Conservation (phyloP, 2,329 filamentous ascomycete species). For the Bipolaris zeicola region DNA sequence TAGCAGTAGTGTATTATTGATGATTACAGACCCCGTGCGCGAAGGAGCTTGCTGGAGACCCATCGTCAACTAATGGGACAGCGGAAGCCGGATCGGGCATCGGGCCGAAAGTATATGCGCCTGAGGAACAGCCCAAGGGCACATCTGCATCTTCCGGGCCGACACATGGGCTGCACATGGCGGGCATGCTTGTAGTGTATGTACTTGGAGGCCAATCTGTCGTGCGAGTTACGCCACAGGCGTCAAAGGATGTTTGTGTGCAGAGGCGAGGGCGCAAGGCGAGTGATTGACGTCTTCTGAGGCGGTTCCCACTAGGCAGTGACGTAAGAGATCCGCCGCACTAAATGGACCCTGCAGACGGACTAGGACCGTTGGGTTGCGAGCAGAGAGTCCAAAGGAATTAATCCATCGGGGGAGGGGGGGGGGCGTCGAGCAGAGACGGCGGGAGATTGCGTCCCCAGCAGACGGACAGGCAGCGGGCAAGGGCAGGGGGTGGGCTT, state of each 20-base stretch:
- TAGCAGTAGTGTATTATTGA: neutral
- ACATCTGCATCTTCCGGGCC: neutral
- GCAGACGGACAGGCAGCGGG: no score
- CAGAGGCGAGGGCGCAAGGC: neutral
- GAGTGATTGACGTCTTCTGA: constrained; percentile 19
- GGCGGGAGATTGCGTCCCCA: constrained; percentile 3
- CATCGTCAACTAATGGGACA: neutral
- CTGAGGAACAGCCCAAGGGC: neutral
- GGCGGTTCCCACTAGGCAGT: constrained; percentile 14
- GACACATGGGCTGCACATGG: constrained; percentile 15
- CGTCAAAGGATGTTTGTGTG: constrained; percentile 30
- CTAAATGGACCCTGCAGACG: constrained; percentile 21
- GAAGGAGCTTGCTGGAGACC: neutral
- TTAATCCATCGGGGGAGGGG: neutral
- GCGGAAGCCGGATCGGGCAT: neutral
- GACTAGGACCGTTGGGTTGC: constrained; percentile 15
- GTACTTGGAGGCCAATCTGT: neutral
- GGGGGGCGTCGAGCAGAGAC: constrained; percentile 5
- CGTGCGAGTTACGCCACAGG: constrained; percentile 16
- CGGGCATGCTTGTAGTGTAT: constrained; percentile 19
- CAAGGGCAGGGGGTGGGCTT: neutral
- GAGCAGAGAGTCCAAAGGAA: neutral
- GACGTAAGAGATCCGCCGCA: constrained; percentile 28
- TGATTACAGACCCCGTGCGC: neutral
- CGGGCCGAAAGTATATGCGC: neutral